Evolutionary conservation across 2,329 filamentous ascomycete genomes (phyloP).

Genomic region (Ilyonectria sp.): DNA sequence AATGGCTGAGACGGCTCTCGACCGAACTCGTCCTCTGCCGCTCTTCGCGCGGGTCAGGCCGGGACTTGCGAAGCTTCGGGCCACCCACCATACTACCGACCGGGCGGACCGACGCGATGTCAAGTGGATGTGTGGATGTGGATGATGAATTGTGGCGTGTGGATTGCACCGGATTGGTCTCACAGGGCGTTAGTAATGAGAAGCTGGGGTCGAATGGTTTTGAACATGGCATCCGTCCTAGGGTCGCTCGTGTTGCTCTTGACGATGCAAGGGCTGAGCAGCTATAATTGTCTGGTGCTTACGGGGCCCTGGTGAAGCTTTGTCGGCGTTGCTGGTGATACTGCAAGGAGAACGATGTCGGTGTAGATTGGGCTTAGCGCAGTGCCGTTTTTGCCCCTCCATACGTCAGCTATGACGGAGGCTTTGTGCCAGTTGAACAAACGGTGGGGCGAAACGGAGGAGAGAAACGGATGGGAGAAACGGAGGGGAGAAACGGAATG

Average conservation of each 20-base stretch:
- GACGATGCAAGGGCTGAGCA: conserved; percentile 27
- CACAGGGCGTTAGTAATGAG: conserved; percentile 10
- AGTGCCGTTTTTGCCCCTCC: conserved; percentile 12
- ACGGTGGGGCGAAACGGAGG: conserved; percentile 16
- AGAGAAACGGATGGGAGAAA: conserved; percentile 12
- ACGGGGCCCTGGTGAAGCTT: conserved; percentile 19
- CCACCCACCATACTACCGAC: not conserved
- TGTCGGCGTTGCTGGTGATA: conserved; percentile 20
- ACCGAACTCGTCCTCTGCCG: not conserved
- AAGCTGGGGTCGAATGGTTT: not conserved
- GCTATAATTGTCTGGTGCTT: conserved; percentile 11
- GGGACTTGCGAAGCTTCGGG: conserved; percentile 5
- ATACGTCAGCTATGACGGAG: not conserved
- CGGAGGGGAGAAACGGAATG: conserved; percentile 12
- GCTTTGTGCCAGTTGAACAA: conserved; percentile 15
- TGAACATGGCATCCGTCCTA: not conserved
- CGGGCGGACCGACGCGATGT: conserved; percentile 28
- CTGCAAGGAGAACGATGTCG: conserved; percentile 3
- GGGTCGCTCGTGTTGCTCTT: conserved; percentile 27
- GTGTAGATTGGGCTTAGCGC: conserved; percentile 2
- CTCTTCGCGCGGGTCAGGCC: conserved; percentile 1
- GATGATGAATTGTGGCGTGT: not conserved
- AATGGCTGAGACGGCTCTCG: conserved; percentile 16
- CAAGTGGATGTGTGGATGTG: conserved; percentile 14
- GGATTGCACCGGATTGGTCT: conserved; percentile 22